Conservation (phyloP, 495 filamentous ascomycete genomes). For the Neurospora sp. region DNA sequence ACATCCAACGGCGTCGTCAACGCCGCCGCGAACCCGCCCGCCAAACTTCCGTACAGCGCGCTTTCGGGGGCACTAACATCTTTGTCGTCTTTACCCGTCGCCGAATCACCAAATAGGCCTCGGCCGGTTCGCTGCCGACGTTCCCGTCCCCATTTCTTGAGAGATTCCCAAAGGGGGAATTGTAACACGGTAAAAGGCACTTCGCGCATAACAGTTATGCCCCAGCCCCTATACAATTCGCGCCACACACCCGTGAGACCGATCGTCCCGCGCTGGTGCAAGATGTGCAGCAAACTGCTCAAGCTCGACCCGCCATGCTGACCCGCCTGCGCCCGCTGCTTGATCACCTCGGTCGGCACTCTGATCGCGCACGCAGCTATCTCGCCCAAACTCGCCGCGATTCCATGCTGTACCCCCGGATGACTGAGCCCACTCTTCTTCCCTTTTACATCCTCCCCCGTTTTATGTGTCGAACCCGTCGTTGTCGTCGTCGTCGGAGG, state of each 20-base stretch:
- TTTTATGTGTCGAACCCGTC: neutral
- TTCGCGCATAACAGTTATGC: conserved; percentile 86
- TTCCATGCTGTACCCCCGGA: conserved; percentile 34
- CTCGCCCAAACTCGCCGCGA: conserved; percentile 79
- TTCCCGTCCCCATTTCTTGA: conserved; percentile 53
- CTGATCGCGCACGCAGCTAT: conserved; percentile 85
- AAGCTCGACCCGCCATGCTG: conserved; percentile 46
- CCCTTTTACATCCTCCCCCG: neutral
- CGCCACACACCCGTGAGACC: conserved; percentile 52
- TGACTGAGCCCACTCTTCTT: too few species aligned
- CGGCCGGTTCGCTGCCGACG: conserved; percentile 31
- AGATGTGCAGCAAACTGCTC: conserved; percentile 55
- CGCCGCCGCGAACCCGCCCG: conserved; percentile 78
- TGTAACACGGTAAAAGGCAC: conserved; percentile 96
- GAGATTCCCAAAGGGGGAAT: conserved; percentile 91
- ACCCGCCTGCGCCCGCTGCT: conserved; percentile 87
- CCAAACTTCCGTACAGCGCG: conserved; percentile 73
- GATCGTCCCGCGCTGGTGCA: conserved; percentile 38
- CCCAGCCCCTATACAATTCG: conserved; percentile 84
- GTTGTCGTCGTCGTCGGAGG: neutral
- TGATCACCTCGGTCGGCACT: conserved; percentile 93
- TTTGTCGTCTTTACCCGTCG: conserved; percentile 29
- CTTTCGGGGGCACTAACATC: conserved; percentile 66
- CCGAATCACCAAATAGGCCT: conserved; percentile 32
- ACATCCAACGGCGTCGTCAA: conserved; percentile 92